Percentiles rank a stretch among this genome's conserved stretches.
phyloP scores from a whole-genome alignment of 2,329 filamentous ascomycete genomes.

The Xylaria sp. region DNA sequence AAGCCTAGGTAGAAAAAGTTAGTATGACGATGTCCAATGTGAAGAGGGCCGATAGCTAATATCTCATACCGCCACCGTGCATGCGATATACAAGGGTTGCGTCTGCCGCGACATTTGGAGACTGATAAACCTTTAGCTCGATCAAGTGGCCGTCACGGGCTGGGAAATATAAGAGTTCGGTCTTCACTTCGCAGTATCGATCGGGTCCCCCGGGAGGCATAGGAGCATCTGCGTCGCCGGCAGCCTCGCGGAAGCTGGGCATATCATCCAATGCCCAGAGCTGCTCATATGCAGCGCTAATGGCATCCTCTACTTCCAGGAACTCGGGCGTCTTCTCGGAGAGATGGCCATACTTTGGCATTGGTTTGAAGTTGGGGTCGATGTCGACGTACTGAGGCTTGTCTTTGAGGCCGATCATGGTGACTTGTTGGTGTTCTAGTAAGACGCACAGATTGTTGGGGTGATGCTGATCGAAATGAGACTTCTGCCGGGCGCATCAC shows the following conservation, averaged over 20 bases:
- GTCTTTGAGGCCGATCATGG: conserved; percentile 38
- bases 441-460: background rate
- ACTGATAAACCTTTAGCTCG: conserved; percentile 52
- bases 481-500: background rate
- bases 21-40: background rate
- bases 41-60: background rate
- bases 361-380: conserved; percentile 48
- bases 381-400: conserved; percentile 38
- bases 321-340: conserved; percentile 49
- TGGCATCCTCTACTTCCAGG: conserved; percentile 42
- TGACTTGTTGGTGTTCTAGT: conserved; percentile 1
- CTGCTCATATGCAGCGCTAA: conserved; percentile 42
- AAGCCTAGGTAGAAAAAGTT: conserved; percentile 8
- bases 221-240: conserved; percentile 42
- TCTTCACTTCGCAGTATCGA: conserved; percentile 50
- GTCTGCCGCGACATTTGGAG: conserved; percentile 38
- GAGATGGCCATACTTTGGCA: conserved; percentile 51
- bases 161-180: conserved; percentile 45
- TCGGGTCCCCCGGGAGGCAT: conserved; percentile 47
- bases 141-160: conserved; percentile 50
- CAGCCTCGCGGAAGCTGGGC: conserved; percentile 47
- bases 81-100: conserved; percentile 49
- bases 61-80: conserved; percentile 50
- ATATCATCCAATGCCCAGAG: conserved; percentile 45
- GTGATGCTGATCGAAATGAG: background rate